A percentile compares a stretch with the other conserved stretches of the same genome.
Evolutionary conservation across 768 basidiomycete genomes (phyloP).

Genomic region (Rhizopogon vesiculosus): DNA sequence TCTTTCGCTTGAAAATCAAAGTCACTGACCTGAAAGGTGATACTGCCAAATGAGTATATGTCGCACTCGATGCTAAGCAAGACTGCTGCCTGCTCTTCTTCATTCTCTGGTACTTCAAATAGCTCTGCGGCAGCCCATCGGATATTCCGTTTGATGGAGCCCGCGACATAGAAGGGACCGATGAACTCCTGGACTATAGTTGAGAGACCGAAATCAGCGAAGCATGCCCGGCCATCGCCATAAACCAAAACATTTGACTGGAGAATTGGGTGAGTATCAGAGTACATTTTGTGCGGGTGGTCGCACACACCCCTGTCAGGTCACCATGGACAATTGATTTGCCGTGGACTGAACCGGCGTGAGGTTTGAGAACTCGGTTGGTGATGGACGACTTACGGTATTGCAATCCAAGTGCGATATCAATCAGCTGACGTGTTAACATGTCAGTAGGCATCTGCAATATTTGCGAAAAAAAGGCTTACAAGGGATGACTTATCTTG

Average conservation of each 20-base stretch:
- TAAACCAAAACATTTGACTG: constrained; percentile 26
- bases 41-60: constrained; percentile 41
- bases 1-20: constrained; percentile 20
- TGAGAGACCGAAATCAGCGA: constrained; percentile 42
- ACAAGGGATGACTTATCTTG: constrained; percentile 13
- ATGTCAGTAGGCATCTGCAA: neutral
- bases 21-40: constrained; percentile 15
- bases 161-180: constrained; percentile 8
- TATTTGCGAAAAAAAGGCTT: neutral
- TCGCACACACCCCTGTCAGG: constrained; percentile 1
- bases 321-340: constrained; percentile 5
- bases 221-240: constrained; percentile 29
- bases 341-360: neutral
- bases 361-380: neutral
- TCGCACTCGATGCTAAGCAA: constrained; percentile 27
- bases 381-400: constrained; percentile 25
- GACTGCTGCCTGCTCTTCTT: neutral
- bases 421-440: constrained; percentile 25
- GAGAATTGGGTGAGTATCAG: neutral
- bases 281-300: neutral
- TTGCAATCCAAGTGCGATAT: constrained; percentile 33
- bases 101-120: constrained; percentile 11
- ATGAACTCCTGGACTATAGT: constrained; percentile 31
- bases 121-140: constrained; percentile 41
- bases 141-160: constrained; percentile 28